Evolutionary conservation across 495 filamentous ascomycete genomes (phyloP).

Genomic region (Aspergillus avenaceus): DNA sequence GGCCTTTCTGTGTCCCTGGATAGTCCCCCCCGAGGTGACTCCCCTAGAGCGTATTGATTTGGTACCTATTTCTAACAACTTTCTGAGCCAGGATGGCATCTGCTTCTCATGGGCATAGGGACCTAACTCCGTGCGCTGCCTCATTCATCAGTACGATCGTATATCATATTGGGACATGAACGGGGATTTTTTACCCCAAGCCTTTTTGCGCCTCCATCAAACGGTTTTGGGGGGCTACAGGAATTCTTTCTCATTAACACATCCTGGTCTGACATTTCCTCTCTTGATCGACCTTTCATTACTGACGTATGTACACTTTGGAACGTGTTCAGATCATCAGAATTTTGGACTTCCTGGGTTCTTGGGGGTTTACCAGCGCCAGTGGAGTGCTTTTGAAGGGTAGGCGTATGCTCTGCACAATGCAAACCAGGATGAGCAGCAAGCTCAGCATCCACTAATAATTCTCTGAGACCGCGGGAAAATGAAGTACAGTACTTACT

Average conservation of each 20-base stretch:
- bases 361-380: conserved; percentile 4
- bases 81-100: conserved; percentile 80
- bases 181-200: conserved; percentile 36
- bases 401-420: too few relatives aligned
- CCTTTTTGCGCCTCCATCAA: conserved; percentile 19
- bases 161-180: not conserved
- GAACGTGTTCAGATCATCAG: not conserved
- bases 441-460: conserved; percentile 55
- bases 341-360: not conserved
- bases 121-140: conserved; percentile 61
- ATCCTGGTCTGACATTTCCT: not conserved
- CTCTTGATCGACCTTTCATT: not conserved
- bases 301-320: not conserved
- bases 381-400: too few relatives aligned
- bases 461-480: conserved; percentile 74
- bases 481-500: conserved; percentile 57
- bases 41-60: conserved; percentile 52
- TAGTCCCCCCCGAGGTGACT: conserved; percentile 47
- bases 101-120: conserved; percentile 79
- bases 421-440: conserved; percentile 75
- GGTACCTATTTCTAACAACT: conserved; percentile 61
- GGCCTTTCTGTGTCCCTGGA: conserved; percentile 40
- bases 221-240: not conserved
- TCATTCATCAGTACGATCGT: conserved; percentile 22
- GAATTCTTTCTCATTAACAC: not conserved